Conservation (phyloP, 805 yeast genomes). For the Suhomyces prunicola region DNA sequence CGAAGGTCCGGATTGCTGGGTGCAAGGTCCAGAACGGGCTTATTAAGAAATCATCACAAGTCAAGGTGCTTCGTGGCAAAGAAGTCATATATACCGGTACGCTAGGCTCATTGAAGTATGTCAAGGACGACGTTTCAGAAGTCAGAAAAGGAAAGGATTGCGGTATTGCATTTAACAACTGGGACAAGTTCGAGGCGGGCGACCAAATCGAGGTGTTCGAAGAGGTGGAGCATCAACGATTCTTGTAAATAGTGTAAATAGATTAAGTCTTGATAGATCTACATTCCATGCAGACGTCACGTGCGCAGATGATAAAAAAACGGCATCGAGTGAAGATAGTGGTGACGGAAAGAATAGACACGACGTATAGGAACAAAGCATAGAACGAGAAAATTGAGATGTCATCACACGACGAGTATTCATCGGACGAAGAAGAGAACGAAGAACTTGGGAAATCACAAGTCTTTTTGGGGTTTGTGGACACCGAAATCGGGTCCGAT, state of each 20-base stretch:
- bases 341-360: not conserved
- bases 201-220: constrained; percentile 75
- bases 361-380: not conserved
- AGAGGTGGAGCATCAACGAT: constrained; percentile 46
- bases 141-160: constrained; percentile 87
- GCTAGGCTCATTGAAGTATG: constrained; percentile 72
- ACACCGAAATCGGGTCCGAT: constrained; percentile 49
- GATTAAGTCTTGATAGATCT: not conserved
- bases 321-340: not conserved
- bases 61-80: constrained; percentile 55
- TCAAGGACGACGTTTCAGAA: constrained; percentile 73
- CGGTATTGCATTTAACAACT: constrained; percentile 70
- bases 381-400: constrained; percentile 10
- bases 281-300: not conserved
- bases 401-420: constrained; percentile 46
- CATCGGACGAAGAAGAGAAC: constrained; percentile 49
- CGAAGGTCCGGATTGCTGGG: constrained; percentile 73
- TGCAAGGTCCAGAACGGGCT: constrained; percentile 73
- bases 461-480: constrained; percentile 63
- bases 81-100: constrained; percentile 53
- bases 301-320: not conserved
- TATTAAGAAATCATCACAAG: constrained; percentile 54
- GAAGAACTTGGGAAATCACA: constrained; percentile 28
- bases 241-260: constrained; percentile 50
- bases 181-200: constrained; percentile 69